phyloP scores from a whole-genome alignment of 2,329 filamentous ascomycete genomes.

The Geosmithia flava region DNA sequence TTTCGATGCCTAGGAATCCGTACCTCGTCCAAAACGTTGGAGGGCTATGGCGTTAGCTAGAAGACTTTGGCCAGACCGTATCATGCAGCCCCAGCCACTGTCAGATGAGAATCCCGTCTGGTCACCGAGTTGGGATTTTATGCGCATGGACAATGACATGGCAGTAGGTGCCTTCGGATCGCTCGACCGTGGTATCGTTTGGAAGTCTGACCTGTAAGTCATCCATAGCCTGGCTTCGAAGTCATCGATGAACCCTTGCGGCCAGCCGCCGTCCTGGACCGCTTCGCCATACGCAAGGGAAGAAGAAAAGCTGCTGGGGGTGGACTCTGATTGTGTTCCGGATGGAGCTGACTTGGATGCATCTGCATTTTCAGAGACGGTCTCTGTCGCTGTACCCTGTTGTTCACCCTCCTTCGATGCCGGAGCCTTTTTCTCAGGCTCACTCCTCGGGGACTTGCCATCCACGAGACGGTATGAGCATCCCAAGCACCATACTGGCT shows the following conservation, averaged over 20 bases:
- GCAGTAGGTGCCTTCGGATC: conserved; percentile 58
- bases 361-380: not conserved
- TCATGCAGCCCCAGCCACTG: conserved; percentile 98
- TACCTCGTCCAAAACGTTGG: conserved; percentile 68
- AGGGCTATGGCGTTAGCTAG: conserved; percentile 74
- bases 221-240: conserved; percentile 93
- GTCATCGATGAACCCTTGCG: conserved; percentile 73
- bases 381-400: not conserved
- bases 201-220: conserved; percentile 85
- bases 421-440: not conserved
- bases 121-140: conserved; percentile 70
- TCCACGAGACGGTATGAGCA: conserved; percentile 32
- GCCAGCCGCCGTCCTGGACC: conserved; percentile 55
- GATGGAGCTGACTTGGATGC: conserved; percentile 8
- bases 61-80: conserved; percentile 85
- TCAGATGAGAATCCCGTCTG: conserved; percentile 80
- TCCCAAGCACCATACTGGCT: conserved; percentile 75
- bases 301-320: conserved; percentile 37
- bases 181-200: conserved; percentile 65
- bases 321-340: conserved; percentile 35
- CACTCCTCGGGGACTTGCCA: conserved; percentile 3
- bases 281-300: conserved; percentile 35
- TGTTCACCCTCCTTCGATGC: not conserved
- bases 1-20: conserved; percentile 5
- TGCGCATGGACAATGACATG: conserved; percentile 72